Evolutionary conservation across 1,284 basidiomycete species (phyloP), one percentile per base, ranked within the genome.

Genomic region (Butyriboletus regius): DNA sequence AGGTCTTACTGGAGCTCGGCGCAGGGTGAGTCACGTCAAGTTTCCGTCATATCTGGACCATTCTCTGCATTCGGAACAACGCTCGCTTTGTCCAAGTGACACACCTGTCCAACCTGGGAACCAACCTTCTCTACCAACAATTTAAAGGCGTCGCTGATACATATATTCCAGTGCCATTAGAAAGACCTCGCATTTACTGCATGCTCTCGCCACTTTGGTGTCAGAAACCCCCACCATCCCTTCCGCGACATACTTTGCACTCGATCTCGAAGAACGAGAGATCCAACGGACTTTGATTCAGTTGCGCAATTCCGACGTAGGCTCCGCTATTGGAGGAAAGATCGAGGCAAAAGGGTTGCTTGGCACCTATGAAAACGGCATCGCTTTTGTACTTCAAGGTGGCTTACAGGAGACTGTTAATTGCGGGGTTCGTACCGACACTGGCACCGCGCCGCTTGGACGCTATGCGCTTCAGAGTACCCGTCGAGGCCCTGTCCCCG

Each of bases 181-280:
- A 63, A 95, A 97, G 76, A 97, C 94, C 1, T 91, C 89, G 5
- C 84, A 89, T 65, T 77, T 98, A 48, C 76, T 98, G 29, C 75
- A 75, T 17, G 88, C 88, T 1, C 75, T 97, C 34, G 79, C 89
- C 38, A 69, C 71, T 56, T 64, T 75, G 15, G 74, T 78, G 8
- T 64, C 71, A 18, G 59, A 63, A 15, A 54, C 58, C 4, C 62
- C 61, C 7, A 46, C 65, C 1, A 54, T 67, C 15, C 72, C 81
- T 1, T 79, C 81, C 10, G 81, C 89, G 61, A 88, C 83, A 1
- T 98, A 96, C 70, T 93, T 90, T 72, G 92, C 94, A 13, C 84
- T 98, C 47, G 95, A 98, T 64, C 82, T 98, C 26, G 91, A 95
- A 67, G 77, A 85, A 58, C 78, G 79, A 47, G 92, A 97, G 65